phyloP scores from a whole-genome alignment of 306 rosid species.

The Cicer bijugum region DNA sequence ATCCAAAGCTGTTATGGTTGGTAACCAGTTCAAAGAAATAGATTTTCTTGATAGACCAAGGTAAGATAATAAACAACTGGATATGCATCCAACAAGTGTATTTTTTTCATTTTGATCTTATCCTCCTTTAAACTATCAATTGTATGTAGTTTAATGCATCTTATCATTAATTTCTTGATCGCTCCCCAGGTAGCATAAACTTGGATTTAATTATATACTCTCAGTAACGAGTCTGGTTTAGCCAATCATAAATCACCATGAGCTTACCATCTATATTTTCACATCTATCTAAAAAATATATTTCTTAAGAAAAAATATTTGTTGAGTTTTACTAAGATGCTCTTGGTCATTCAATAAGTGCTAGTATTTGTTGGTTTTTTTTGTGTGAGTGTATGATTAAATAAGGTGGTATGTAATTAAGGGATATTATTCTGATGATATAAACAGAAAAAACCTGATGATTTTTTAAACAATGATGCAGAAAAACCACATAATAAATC shows the following conservation, averaged over 20 bases:
- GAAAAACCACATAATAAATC: not conserved
- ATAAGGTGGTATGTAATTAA: conserved; percentile 3
- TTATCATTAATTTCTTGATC: not conserved
- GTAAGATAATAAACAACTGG: conserved; percentile 17
- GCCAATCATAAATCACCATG: conserved; percentile 35
- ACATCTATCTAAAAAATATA: conserved; percentile 12
- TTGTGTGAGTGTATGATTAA: conserved; percentile 11
- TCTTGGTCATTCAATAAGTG: conserved; percentile 8
- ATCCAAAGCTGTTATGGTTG: conserved; percentile 15
- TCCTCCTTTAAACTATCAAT: conserved; percentile 31
- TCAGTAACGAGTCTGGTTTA: conserved; percentile 18
- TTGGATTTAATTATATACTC: conserved; percentile 1
- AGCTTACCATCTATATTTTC: conserved; percentile 9
- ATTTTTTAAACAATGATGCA: not conserved
- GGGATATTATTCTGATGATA: not conserved
- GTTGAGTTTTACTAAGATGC: not conserved
- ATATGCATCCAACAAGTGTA: not conserved
- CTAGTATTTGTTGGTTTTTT: not conserved
- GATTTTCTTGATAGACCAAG: conserved; percentile 9
- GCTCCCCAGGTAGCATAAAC: conserved; percentile 8
- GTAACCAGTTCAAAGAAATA: conserved; percentile 25
- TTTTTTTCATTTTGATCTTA: conserved; percentile 25
- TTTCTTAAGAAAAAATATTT: not conserved
- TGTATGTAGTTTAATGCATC: conserved; percentile 4
- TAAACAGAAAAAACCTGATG: no score